Percentiles rank a stretch among this genome's conserved stretches.
Evolutionary conservation across 345 rosid genomes (phyloP).

Genomic region (Euphorbia tirucalli): DNA sequence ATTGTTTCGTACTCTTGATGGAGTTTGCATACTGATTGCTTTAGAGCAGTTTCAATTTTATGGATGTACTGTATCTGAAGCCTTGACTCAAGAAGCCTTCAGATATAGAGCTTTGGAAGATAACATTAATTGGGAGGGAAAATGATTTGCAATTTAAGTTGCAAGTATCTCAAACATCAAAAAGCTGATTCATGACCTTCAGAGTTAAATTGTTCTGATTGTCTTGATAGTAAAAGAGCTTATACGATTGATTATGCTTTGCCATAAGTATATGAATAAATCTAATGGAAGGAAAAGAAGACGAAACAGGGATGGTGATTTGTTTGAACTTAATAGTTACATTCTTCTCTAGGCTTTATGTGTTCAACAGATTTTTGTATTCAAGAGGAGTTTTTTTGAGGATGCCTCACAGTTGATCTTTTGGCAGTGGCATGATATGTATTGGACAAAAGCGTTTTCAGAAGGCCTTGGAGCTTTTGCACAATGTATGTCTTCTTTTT

Average conservation of each 20-base stretch:
- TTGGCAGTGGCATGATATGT: constrained; percentile 89
- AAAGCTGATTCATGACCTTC: not conserved
- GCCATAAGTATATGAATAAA: not conserved
- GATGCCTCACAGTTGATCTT: constrained; percentile 19
- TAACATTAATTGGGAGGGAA: not conserved
- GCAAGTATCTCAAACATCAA: not conserved
- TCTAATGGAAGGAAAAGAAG: not conserved
- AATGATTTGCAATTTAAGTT: not conserved
- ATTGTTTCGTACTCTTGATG: not conserved
- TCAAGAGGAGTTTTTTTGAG: not conserved
- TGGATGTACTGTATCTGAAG: not conserved
- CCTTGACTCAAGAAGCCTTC: not conserved
- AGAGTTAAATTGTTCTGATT: not conserved
- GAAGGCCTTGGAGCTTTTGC: constrained; percentile 93
- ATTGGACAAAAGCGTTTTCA: constrained; percentile 73
- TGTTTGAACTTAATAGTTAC: not conserved
- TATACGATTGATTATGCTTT: not conserved
- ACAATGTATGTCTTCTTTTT: constrained; percentile 47
- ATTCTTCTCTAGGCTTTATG: not conserved
- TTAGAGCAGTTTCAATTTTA: not conserved
- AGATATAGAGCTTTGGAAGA: not conserved
- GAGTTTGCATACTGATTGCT: not conserved
- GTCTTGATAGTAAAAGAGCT: not conserved
- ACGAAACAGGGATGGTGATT: not conserved
- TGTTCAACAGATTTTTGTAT: not conserved